Percentiles rank a stretch among this genome's conserved stretches.
Conservation (phyloP, 441 rosid species). For the Hypseocharis bilobata region DNA sequence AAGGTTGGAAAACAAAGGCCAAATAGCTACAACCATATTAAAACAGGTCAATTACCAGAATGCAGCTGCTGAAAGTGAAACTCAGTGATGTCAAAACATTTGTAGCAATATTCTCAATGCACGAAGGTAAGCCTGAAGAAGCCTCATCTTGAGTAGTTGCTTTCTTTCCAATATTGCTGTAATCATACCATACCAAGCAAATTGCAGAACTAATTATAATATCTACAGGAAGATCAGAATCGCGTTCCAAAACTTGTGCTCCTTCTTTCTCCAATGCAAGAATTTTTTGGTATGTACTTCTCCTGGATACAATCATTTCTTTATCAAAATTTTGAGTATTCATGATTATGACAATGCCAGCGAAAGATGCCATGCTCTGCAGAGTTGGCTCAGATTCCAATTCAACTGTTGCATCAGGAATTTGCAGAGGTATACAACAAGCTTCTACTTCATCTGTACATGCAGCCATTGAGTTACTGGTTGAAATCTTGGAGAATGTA, state of each 20-base stretch:
- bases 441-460: slow-evolving; percentile 30
- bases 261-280: slow-evolving; percentile 80
- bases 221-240: slow-evolving; percentile 73
- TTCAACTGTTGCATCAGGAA: slow-evolving; percentile 26
- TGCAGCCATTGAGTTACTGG: slow-evolving; percentile 23
- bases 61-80: slow-evolving; percentile 67
- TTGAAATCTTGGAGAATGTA: slow-evolving; percentile 27
- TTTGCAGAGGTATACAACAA: slow-evolving; percentile 27
- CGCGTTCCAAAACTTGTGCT: slow-evolving; percentile 81
- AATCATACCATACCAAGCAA: slow-evolving; percentile 81
- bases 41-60: slow-evolving; percentile 50
- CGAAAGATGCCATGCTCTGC: slow-evolving; percentile 27
- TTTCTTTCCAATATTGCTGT: slow-evolving; percentile 50
- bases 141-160: slow-evolving; percentile 45
- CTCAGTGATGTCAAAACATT: slow-evolving; percentile 70
- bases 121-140: slow-evolving; percentile 54
- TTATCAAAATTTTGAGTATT: slow-evolving; percentile 66
- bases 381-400: slow-evolving; percentile 31
- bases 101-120: slow-evolving; percentile 75
- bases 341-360: slow-evolving; percentile 47
- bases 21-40: too few species aligned
- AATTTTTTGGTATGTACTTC: slow-evolving; percentile 72
- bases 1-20: slow-evolving; percentile 6
- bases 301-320: slow-evolving; percentile 76
- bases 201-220: slow-evolving; percentile 54